Evolutionary conservation across 129 eudicot species (phyloP), one percentile per base, ranked within the genome.

Genomic region (Escallonia herrerae): DNA sequence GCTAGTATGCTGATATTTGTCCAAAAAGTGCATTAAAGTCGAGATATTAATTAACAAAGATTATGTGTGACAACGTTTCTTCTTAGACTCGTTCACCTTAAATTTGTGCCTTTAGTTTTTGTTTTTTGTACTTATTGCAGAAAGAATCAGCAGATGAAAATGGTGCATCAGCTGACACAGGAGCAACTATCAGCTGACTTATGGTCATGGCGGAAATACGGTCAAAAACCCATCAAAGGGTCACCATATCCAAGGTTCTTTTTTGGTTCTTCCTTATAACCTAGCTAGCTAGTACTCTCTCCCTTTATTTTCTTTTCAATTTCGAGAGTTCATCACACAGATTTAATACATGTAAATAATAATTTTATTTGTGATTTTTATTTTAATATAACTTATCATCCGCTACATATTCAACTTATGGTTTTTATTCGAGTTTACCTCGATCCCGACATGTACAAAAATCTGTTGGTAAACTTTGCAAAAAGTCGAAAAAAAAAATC

Each of bases 171-270:
- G 40, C 77, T 88, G 86, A 84, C 91, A 43, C 83, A 84, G 55
- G 96, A 84, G 40, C 80, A 88, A 61, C 74, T 88, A 40, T 72
- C 78, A 4, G 82, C 74, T 54, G 96, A 84, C 78, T 70, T 82
- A 54, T 84, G 96, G 91, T 84, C 96, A 37, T 88, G 96, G 96
- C 66, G 89, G 59, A 88, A 88, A 73, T 84, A 88, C 48, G 96
- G 96, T 22, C 89, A 88, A 63, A 88, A 88, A 45, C 86, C 96
- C 47, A 88, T 88, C 59, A 88, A 88, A 82, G 96, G 96, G 40
- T 82, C 96, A 40, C 89, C 91, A 2, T 80, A 68, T 82, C 96
- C 96, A 33, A 88, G 96, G 96, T 84, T 74, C 8, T 40, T 49
- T 52, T 22, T 3, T 43, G 55, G 4, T 9, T 46, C 10, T 46